Base-by-base conservation (phyloP, 164 flowering plant genomes). In the Nelumbo lutea region DNA sequence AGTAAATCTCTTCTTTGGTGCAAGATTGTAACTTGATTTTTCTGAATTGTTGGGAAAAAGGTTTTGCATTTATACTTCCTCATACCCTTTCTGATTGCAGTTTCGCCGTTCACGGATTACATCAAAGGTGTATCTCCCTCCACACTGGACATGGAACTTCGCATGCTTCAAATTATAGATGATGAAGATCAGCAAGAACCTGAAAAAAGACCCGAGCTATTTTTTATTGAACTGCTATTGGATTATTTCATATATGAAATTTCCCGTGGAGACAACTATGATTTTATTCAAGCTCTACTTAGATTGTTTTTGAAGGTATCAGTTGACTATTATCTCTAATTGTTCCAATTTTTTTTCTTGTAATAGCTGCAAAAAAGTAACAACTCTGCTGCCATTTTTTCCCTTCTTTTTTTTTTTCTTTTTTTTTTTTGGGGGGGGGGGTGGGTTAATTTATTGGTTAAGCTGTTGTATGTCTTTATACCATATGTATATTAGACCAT, bases 121-220 rank as follows among this genome's bases (percentile, higher is more conserved):
- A 78, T 93, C 59, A 93, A 96, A 79, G 83, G 84, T 61, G 73
- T 90, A 67, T 93, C 98, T 44, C 89, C 97, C 53, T 90, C 99
- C 59, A 67, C 86, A 52, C 76, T 96, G 83, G 99, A 96, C 76
- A 74, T 93, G 90, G 99, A 96, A 72, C 87, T 96, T 44, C 81
- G 99, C 46, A 84, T 93, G 89, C 96, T 96, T 76, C 97, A 93
- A 75, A 86, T 96, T 62, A 75, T 93, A 72, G 97, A 96, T 62
- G 92, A 88, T 42, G 85, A 83, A 40, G 86, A 87, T 67, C 79
- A 81, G 65, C 83, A 84, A 68, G 85, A 85, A 59, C 78, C 79
- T 65, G 87, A 75, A 27, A 75, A 77, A 51, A 84, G 90, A 69
- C 87, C 85, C 2, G 97, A 90, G 73, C 61, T 93, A 61, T 52